A percentile compares a stretch with the other conserved stretches of the same genome.
Evolutionary conservation across 139 green algal genomes (phyloP).

Genomic region (Volvox reticuliferus): DNA sequence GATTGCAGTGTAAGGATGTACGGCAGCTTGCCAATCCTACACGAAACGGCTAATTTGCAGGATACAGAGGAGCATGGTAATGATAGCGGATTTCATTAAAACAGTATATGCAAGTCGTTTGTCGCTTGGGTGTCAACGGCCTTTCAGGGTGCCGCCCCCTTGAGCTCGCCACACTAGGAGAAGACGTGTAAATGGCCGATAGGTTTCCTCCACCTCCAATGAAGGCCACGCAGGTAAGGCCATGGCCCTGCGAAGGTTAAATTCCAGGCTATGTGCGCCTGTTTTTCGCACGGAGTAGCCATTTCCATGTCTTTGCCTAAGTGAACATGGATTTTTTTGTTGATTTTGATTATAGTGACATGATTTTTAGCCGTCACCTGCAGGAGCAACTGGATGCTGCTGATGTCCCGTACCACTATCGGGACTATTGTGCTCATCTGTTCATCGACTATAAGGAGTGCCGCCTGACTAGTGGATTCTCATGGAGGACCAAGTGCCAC

Average conservation of each 20-base stretch:
- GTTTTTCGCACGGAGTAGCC: background rate
- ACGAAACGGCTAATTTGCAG: background rate
- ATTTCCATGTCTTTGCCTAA: too few species aligned
- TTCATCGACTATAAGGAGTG: conserved; percentile 94
- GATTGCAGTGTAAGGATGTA: background rate
- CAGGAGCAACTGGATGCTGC: conserved; percentile 90
- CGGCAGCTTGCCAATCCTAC: background rate
- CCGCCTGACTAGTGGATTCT: conserved; percentile 62
- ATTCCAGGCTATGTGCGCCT: background rate
- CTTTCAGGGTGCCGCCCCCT: background rate
- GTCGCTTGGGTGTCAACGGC: background rate
- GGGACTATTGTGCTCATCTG: conserved; percentile 94
- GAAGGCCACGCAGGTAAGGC: conserved; percentile 54
- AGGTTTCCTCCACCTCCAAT: conserved; percentile 60
- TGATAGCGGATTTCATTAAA: background rate
- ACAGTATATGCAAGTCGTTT: background rate
- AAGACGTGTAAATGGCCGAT: conserved; percentile 28
- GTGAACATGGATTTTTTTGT: too few species aligned
- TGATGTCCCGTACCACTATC: conserved; percentile 80
- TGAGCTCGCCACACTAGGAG: background rate
- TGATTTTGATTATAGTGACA: too few species aligned
- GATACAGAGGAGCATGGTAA: too few species aligned
- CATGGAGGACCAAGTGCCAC: conserved; percentile 57
- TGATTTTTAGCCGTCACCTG: background rate
- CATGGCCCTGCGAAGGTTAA: too few species aligned